These are phyloP conservation scores for Irpex sp. DNA, from an alignment of 1,284 basidiomycete species.

Conservation along the genomic window DNA sequence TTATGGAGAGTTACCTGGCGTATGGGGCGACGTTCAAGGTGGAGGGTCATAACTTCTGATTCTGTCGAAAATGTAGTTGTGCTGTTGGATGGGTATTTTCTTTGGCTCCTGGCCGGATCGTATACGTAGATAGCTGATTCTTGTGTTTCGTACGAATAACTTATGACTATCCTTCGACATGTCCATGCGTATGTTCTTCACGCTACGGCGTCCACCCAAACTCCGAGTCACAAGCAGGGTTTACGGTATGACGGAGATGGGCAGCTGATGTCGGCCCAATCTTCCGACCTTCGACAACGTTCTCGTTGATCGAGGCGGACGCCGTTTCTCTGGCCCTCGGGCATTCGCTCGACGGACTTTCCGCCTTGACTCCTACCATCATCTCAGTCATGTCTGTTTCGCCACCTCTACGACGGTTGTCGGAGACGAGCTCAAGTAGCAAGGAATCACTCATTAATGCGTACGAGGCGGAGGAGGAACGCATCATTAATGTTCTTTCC, in stretches of 20 bases:
- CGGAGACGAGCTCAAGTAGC: conserved; percentile 48
- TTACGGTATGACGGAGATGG: background rate
- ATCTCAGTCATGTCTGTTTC: conserved; percentile 51
- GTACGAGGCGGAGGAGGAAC: conserved; percentile 84
- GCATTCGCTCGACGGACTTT: background rate
- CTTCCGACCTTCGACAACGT: background rate
- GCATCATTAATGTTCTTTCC: conserved; percentile 76
- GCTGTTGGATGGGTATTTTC: background rate
- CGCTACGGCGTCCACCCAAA: too few species aligned
- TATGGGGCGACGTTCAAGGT: conserved; percentile 82
- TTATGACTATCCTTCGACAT: background rate
- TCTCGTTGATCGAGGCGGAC: background rate
- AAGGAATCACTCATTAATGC: conserved; percentile 77
- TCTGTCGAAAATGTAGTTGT: background rate
- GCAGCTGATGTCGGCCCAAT: background rate
- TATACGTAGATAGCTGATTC: background rate
- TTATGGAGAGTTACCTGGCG: conserved; percentile 81
- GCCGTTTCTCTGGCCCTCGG: background rate
- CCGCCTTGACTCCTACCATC: conserved; percentile 4
- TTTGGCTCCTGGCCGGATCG: background rate
- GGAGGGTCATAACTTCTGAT: conserved; percentile 73
- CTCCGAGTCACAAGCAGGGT: background rate
- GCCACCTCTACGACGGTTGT: conserved; percentile 51
- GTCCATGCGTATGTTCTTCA: too few species aligned
- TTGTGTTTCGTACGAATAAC: background rate